Conservation (phyloP, 768 basidiomycete genomes). For the Mycena kentingensis region DNA sequence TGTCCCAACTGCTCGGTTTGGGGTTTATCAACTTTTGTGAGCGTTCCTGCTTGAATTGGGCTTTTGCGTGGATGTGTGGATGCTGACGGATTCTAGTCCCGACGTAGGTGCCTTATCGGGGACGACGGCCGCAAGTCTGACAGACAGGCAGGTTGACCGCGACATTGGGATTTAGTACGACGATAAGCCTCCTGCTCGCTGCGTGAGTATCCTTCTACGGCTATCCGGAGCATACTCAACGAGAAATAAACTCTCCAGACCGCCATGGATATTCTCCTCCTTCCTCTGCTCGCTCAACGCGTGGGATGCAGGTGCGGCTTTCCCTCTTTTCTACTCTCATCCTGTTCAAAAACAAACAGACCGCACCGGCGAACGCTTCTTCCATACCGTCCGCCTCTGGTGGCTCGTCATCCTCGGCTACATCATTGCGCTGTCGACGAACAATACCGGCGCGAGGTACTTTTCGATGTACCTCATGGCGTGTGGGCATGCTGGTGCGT, state of each 20-base stretch:
- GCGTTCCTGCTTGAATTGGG: too few species aligned
- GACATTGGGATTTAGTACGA: constrained; percentile 64
- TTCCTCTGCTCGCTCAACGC: constrained; percentile 53
- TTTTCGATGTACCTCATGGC: constrained; percentile 67
- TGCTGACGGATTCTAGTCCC: too few species aligned
- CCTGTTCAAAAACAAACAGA: constrained; percentile 32
- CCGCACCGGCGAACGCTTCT: constrained; percentile 62
- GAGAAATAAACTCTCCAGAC: constrained; percentile 35
- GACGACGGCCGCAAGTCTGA: too few species aligned
- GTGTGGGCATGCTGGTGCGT: constrained; percentile 45
- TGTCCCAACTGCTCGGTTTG: constrained; percentile 52
- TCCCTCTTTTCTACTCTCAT: background rate
- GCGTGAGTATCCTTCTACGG: constrained; percentile 49
- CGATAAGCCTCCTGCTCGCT: constrained; percentile 56
- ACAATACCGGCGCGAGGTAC: constrained; percentile 53
- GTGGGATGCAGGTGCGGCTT: constrained; percentile 46
- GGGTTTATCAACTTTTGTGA: constrained; percentile 68
- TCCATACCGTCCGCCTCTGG: constrained; percentile 58
- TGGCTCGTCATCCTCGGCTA: constrained; percentile 62
- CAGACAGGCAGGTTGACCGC: constrained; percentile 46
- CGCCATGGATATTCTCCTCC: constrained; percentile 63
- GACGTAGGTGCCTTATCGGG: too few species aligned
- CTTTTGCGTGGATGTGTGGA: too few species aligned
- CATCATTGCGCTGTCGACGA: constrained; percentile 59
- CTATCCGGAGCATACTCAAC: background rate